Percentiles rank a stretch among this genome's conserved stretches.
These are phyloP conservation scores for Cadophora gregata DNA, from an alignment of 2,329 filamentous ascomycete genomes.

Conservation along the genomic window DNA sequence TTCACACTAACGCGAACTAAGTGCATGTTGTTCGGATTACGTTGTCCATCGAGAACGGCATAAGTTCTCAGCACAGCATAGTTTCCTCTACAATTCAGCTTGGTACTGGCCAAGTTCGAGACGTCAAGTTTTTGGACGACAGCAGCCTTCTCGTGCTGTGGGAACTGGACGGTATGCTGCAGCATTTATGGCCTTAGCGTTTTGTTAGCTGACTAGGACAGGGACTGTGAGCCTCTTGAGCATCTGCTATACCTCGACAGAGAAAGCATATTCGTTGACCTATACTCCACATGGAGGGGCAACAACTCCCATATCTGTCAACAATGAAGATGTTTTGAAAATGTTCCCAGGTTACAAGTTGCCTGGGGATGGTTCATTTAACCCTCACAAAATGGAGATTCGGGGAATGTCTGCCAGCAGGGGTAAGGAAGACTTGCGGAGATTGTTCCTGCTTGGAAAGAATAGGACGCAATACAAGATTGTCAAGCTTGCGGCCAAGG, in stretches of 20 bases:
- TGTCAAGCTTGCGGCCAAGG: constrained; percentile 28
- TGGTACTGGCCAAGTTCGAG: constrained; percentile 41
- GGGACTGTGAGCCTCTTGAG: constrained; percentile 35
- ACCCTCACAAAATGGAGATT: constrained; percentile 38
- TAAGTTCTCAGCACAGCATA: constrained; percentile 38
- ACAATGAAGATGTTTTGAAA: constrained; percentile 32
- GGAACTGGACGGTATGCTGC: constrained; percentile 37
- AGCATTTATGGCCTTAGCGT: neutral
- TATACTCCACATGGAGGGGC: constrained; percentile 17
- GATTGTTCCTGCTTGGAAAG: constrained; percentile 39
- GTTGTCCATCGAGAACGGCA: constrained; percentile 41
- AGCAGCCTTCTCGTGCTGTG: constrained; percentile 40
- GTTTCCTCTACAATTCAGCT: constrained; percentile 37
- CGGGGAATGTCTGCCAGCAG: constrained; percentile 24
- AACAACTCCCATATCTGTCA: constrained; percentile 22
- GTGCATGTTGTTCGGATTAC: constrained; percentile 41
- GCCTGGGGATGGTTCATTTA: constrained; percentile 30
- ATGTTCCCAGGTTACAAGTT: constrained; percentile 32
- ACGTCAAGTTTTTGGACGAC: constrained; percentile 42
- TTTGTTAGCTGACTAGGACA: constrained; percentile 20
- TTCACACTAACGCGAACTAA: constrained; percentile 26
- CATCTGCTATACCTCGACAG: constrained; percentile 34
- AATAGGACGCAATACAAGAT: constrained; percentile 41
- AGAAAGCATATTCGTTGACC: constrained; percentile 21
- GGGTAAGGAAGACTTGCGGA: constrained; percentile 27